A percentile compares a stretch with the other conserved stretches of the same genome.
These are phyloP conservation scores for Hymenoscyphus repandus DNA, from an alignment of 2,329 filamentous ascomycete species.

Conservation along the genomic window DNA sequence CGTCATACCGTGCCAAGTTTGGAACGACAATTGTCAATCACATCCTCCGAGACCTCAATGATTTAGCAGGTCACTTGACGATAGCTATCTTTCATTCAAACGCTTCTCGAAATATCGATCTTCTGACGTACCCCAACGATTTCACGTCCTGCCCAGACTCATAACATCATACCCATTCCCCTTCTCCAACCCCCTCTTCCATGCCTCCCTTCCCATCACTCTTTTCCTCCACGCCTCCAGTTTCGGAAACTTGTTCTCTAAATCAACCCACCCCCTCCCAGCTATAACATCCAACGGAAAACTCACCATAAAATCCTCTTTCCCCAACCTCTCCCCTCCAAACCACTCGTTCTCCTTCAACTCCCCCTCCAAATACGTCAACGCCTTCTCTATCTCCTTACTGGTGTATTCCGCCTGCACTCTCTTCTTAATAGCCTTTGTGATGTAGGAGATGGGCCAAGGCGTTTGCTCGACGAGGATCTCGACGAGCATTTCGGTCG, in stretches of 20 bases:
- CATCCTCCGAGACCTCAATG: too few relatives aligned
- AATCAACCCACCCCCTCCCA: conserved; percentile 29
- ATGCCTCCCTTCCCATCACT: conserved; percentile 27
- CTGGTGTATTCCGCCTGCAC: conserved; percentile 16
- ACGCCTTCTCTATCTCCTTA: conserved; percentile 20
- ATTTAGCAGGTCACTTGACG: too few relatives aligned
- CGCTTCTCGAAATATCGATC: too few relatives aligned
- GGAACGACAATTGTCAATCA: too few relatives aligned
- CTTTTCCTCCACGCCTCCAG: conserved; percentile 30
- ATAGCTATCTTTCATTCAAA: too few relatives aligned
- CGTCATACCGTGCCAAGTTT: too few relatives aligned
- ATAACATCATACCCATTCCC: conserved; percentile 31
- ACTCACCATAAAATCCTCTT: conserved; percentile 32
- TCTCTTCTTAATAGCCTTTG: conserved; percentile 13
- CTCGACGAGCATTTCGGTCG: conserved; percentile 26
- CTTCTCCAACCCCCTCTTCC: conserved; percentile 30
- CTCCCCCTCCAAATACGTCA: conserved; percentile 23
- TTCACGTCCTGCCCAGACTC: background rate
- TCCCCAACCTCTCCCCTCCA: conserved; percentile 29
- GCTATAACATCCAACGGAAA: conserved; percentile 32
- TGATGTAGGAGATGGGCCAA: conserved; percentile 23
- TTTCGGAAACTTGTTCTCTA: conserved; percentile 30
- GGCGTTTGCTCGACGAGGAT: conserved; percentile 19
- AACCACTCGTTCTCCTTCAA: conserved; percentile 27
- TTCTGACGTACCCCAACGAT: too few relatives aligned